phyloP scores from a whole-genome alignment of 345 rosid genomes.

The Punica granatum region DNA sequence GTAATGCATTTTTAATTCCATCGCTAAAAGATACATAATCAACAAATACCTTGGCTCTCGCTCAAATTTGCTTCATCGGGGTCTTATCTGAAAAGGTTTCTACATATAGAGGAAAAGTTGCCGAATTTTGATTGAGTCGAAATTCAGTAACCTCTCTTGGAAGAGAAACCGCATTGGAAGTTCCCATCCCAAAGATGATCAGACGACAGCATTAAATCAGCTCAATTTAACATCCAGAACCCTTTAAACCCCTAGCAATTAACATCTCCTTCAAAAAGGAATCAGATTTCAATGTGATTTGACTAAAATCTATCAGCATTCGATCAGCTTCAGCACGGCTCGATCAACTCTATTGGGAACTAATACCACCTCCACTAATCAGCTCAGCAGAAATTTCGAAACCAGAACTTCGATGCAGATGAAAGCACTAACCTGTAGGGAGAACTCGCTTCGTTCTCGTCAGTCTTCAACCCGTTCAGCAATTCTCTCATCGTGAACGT shows the following conservation, averaged over 20 bases:
- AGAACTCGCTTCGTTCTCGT: slow-evolving; percentile 49
- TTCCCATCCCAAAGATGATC: neutral
- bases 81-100: neutral
- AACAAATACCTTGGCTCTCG: neutral
- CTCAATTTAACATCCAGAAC: neutral
- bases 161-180: neutral
- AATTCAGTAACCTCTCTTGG: neutral
- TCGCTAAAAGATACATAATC: neutral
- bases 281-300: neutral
- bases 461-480: slow-evolving; percentile 66
- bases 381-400: neutral
- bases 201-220: neutral
- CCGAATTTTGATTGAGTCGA: neutral
- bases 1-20: neutral
- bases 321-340: neutral
- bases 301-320: neutral
- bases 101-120: neutral
- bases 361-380: neutral
- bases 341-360: neutral
- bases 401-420: slow-evolving; percentile 1
- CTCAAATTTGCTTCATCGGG: neutral
- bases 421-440: slow-evolving; percentile 47
- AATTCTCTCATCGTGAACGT: slow-evolving; percentile 89
- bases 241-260: neutral
- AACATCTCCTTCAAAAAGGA: neutral